Evolutionary conservation across 176 grass and related monocot species (phyloP).

Genomic region (Carex myosuroides): DNA sequence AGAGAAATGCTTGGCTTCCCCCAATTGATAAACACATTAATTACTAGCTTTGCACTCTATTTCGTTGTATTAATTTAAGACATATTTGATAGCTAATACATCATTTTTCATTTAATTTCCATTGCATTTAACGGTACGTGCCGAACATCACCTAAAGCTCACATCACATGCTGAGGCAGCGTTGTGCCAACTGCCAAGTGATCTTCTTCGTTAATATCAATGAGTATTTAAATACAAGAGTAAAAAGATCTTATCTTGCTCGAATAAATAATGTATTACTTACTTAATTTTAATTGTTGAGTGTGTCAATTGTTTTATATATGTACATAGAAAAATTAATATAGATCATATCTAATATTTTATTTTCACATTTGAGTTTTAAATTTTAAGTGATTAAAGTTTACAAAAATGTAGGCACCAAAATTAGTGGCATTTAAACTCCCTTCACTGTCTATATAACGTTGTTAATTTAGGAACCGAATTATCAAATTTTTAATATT

Average conservation of each 20-base stretch:
- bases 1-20: background rate
- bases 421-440: too few species aligned
- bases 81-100: background rate
- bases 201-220: background rate
- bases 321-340: too few species aligned
- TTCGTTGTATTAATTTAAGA: background rate
- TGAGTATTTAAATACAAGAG: background rate
- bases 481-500: too few species aligned
- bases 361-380: too few species aligned
- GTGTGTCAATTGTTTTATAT: too few species aligned
- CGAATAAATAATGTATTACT: too few species aligned
- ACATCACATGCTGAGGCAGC: background rate
- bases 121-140: background rate
- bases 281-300: too few species aligned
- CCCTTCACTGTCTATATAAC: background rate
- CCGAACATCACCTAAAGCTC: background rate
- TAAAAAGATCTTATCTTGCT: too few species aligned
- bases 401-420: too few species aligned
- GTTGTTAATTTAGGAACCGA: background rate
- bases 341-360: too few species aligned
- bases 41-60: background rate
- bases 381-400: too few species aligned
- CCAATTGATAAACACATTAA: background rate
- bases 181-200: background rate
- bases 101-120: background rate